phyloP scores from a whole-genome alignment of 139 green algal genomes.

The Tetradesmus lagerheimii region DNA sequence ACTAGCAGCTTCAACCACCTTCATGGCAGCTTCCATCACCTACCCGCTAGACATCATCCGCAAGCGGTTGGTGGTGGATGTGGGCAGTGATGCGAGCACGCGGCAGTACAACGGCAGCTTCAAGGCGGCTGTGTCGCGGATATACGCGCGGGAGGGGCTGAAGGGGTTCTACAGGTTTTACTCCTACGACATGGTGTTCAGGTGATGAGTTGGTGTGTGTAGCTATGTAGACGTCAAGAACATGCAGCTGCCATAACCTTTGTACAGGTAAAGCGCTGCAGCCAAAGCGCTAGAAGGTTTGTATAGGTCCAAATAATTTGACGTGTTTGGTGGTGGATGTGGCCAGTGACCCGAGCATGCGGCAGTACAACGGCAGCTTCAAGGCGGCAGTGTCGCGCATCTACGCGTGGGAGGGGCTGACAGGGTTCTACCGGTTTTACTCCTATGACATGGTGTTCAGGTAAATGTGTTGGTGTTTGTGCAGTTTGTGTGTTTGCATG shows the following conservation, averaged over 20 bases:
- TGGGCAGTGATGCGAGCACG: background rate
- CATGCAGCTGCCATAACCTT: too few species aligned
- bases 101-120: constrained; percentile 44
- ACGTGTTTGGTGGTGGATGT: constrained; percentile 59
- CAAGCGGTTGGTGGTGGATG: constrained; percentile 60
- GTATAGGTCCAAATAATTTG: too few species aligned
- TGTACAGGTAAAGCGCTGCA: too few species aligned
- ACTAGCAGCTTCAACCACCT: constrained; percentile 45
- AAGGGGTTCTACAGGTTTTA: constrained; percentile 64
- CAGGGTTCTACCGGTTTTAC: constrained; percentile 63
- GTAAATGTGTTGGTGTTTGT: too few species aligned
- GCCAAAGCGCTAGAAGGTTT: too few species aligned
- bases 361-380: constrained; percentile 43
- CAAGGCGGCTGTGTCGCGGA: constrained; percentile 45
- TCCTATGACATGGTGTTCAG: constrained; percentile 57
- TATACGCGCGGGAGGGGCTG: constrained; percentile 50
- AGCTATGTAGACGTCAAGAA: too few species aligned
- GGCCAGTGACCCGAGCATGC: background rate
- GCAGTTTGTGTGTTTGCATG: too few species aligned
- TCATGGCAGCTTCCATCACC: constrained; percentile 42
- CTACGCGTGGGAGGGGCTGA: constrained; percentile 47
- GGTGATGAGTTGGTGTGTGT: background rate
- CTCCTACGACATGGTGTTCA: constrained; percentile 58
- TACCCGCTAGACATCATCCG: constrained; percentile 59
- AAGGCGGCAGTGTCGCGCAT: constrained; percentile 49